Conservation (phyloP, 768 basidiomycete species). For the Termitomyces sp. region DNA sequence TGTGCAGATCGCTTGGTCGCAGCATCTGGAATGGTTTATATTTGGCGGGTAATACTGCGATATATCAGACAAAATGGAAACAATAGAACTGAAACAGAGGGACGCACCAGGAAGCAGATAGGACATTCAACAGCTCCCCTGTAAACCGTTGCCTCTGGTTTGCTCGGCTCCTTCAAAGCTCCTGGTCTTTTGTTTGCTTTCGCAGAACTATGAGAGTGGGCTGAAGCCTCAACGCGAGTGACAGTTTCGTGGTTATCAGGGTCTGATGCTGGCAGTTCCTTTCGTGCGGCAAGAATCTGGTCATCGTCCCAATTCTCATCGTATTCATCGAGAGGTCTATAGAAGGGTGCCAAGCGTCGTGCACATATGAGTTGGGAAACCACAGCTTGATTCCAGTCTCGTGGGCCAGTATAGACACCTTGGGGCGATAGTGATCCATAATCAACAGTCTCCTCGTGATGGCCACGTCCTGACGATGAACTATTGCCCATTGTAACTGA, state of each 20-base stretch:
- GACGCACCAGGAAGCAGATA: slow-evolving; percentile 91
- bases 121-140: slow-evolving; percentile 90
- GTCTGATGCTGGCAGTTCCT: slow-evolving; percentile 49
- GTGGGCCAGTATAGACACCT: slow-evolving; percentile 79
- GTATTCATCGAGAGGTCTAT: slow-evolving; percentile 93
- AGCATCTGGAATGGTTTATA: slow-evolving; percentile 96
- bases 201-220: slow-evolving; percentile 25
- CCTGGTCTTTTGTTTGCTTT: slow-evolving; percentile 53
- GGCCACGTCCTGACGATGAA: slow-evolving; percentile 68
- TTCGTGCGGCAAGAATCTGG: slow-evolving; percentile 78
- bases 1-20: slow-evolving; percentile 97
- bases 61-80: slow-evolving; percentile 22
- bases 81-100: slow-evolving; percentile 19
- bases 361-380: slow-evolving; percentile 88
- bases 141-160: slow-evolving; percentile 80
- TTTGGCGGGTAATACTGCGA: slow-evolving; percentile 93
- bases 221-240: slow-evolving; percentile 42
- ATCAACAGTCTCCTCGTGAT: slow-evolving; percentile 83
- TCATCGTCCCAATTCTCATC: slow-evolving; percentile 87
- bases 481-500: slow-evolving; percentile 70
- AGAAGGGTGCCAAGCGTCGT: slow-evolving; percentile 91
- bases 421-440: slow-evolving; percentile 78
- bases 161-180: slow-evolving; percentile 59
- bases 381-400: slow-evolving; percentile 87
- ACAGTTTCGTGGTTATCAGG: slow-evolving; percentile 43